Percentiles rank a stretch among this genome's conserved stretches.
Conservation (phyloP, 805 yeast genomes). For the Tanozyma kutaoensis region DNA sequence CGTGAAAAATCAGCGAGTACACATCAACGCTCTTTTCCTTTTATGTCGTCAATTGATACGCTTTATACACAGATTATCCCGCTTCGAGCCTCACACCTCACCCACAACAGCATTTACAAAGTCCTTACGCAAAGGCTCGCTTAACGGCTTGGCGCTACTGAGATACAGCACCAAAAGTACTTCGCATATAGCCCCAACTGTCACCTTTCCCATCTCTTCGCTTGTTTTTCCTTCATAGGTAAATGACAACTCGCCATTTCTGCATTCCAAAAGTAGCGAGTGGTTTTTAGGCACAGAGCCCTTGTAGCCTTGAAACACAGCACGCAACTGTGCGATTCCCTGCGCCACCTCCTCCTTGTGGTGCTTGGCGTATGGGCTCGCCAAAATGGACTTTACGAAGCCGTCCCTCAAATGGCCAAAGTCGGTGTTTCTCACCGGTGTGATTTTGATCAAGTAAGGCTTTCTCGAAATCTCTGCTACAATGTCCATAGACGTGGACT, state of each 20-base stretch:
- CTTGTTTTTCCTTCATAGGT: conserved; percentile 5
- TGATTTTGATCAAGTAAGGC: conserved; percentile 58
- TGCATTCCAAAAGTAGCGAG: conserved; percentile 39
- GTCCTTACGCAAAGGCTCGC: conserved; percentile 36
- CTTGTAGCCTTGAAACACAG: conserved; percentile 41
- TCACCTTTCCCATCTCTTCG: conserved; percentile 41
- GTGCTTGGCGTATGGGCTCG: conserved; percentile 45
- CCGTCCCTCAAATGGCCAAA: conserved; percentile 86
- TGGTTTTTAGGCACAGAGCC: conserved; percentile 71
- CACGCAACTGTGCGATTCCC: conserved; percentile 59
- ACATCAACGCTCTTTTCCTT: too few relatives aligned
- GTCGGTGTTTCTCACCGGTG: conserved; percentile 86
- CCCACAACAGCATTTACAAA: too few relatives aligned
- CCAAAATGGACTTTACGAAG: conserved; percentile 63
- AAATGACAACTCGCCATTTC: conserved; percentile 2
- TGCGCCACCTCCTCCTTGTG: conserved; percentile 23
- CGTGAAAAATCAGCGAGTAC: too few relatives aligned
- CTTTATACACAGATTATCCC: too few relatives aligned
- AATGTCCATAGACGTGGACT: conserved; percentile 36
- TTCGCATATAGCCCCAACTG: conserved; percentile 48
- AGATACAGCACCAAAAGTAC: conserved; percentile 67
- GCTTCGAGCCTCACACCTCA: too few relatives aligned
- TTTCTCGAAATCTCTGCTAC: conserved; percentile 44
- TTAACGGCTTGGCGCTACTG: conserved; percentile 54
- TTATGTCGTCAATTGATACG: too few relatives aligned